phyloP scores from a whole-genome alignment of 2,329 filamentous ascomycete species.

The Dryadomyces quercus-mongolicae region DNA sequence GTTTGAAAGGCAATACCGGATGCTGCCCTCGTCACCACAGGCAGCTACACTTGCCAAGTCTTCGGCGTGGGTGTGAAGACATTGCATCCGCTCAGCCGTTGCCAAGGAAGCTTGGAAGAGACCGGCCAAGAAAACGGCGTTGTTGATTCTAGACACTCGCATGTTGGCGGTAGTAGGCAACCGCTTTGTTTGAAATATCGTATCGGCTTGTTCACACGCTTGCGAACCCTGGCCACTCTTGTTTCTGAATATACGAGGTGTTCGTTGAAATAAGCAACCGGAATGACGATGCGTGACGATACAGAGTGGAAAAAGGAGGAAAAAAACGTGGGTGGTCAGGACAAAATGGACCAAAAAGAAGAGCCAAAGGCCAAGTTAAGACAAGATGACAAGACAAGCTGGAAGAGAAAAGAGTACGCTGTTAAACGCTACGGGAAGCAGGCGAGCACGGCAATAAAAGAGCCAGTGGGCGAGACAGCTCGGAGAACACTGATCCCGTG shows the following conservation, averaged over 20 bases:
- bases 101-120: not conserved
- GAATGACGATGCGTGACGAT: not conserved
- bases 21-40: constrained; percentile 30
- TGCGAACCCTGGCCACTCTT: too few species aligned
- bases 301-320: not conserved
- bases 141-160: not conserved
- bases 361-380: not conserved
- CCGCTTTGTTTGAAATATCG: not conserved
- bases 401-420: not conserved
- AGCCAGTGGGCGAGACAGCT: not conserved
- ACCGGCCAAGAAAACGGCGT: not conserved
- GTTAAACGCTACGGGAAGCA: not conserved
- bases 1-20: constrained; percentile 30
- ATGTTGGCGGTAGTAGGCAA: not conserved
- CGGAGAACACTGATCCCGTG: not conserved
- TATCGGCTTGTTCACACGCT: too few species aligned
- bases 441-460: not conserved
- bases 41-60: constrained; percentile 27
- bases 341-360: not conserved
- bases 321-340: not conserved
- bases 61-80: constrained; percentile 25
- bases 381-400: not conserved
- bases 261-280: too few species aligned
- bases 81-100: constrained; percentile 21
- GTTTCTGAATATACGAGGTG: too few species aligned